A percentile compares a stretch with the other conserved stretches of the same genome.
These are phyloP conservation scores for Triticum timopheevii DNA, from an alignment of 176 grass and related monocot species.

Conservation along the genomic window DNA sequence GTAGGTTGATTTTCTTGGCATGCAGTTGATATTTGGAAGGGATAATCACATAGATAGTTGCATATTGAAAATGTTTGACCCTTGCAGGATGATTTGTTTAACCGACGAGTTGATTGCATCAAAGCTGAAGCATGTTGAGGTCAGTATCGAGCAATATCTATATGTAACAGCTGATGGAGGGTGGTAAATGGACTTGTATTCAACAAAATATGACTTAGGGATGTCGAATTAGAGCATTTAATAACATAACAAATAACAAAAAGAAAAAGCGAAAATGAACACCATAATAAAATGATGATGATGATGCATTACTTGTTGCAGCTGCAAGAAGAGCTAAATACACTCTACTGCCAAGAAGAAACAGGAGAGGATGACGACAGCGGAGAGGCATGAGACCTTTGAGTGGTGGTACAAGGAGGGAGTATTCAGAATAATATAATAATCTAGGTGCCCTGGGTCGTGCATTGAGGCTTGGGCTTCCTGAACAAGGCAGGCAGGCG, in stretches of 20 bases:
- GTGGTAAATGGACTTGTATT: background rate
- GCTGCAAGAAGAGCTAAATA: constrained; percentile 88
- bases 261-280: background rate
- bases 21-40: constrained; percentile 9
- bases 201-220: no score
- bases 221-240: background rate
- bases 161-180: background rate
- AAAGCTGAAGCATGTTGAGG: constrained; percentile 83
- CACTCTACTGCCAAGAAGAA: constrained; percentile 76
- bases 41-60: background rate
- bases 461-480: background rate
- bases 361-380: constrained; percentile 50
- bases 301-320: constrained; percentile 34
- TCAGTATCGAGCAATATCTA: constrained; percentile 27
- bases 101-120: constrained; percentile 74
- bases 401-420: background rate
- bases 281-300: background rate
- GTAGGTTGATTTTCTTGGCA: constrained; percentile 37
- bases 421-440: constrained; percentile 17
- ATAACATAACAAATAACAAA: background rate
- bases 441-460: constrained; percentile 1
- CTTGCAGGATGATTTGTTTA: constrained; percentile 82
- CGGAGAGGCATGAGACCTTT: constrained; percentile 44
- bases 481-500: no score
- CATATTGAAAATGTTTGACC: background rate